phyloP scores from a whole-genome alignment of 768 basidiomycete species.

The Serendipita sp. region DNA sequence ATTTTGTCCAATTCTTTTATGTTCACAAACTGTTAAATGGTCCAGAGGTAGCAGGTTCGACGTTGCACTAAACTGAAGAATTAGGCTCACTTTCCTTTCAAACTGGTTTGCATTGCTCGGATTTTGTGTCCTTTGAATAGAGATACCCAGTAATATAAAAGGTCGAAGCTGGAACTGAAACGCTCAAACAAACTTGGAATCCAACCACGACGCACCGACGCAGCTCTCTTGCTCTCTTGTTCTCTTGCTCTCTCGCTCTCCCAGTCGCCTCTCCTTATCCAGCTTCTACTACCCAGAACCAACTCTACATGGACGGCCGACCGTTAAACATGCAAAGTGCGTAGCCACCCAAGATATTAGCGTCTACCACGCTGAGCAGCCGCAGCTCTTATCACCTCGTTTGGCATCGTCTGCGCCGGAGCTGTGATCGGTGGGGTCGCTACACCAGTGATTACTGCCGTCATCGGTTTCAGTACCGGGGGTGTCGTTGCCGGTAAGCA shows the following conservation, averaged over 20 bases:
- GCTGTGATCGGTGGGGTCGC: not conserved
- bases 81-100: no score
- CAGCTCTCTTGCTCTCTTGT: not conserved
- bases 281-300: no score
- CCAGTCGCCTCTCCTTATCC: not conserved
- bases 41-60: no score
- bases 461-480: conserved; percentile 6
- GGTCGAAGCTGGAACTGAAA: no score
- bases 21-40: no score
- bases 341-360: not conserved
- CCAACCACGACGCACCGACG: not conserved
- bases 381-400: not conserved
- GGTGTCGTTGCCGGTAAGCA: conserved; percentile 7
- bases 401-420: not conserved
- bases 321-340: not conserved
- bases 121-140: no score
- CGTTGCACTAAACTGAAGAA: no score
- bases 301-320: not conserved
- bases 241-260: not conserved
- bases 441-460: not conserved
- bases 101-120: no score
- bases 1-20: no score
- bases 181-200: no score
- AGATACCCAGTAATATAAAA: no score
- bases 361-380: not conserved